Conservation (phyloP, 345 rosid species). For the Pistacia vera region DNA sequence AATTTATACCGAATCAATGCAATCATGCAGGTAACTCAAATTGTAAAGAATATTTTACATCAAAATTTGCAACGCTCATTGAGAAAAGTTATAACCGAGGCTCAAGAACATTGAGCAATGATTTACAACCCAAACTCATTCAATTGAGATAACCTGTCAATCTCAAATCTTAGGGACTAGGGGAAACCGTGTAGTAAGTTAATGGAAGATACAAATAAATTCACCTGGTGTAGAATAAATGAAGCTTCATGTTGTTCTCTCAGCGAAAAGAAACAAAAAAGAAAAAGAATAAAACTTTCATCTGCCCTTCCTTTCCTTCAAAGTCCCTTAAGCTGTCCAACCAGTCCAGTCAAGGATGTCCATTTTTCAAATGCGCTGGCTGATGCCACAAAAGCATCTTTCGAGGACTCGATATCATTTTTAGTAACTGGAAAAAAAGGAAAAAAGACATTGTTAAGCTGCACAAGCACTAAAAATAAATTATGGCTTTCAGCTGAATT, state of each 20-base stretch:
- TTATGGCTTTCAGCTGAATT: not conserved
- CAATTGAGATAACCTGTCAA: not conserved
- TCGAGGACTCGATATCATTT: slow-evolving; percentile 80
- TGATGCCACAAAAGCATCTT: slow-evolving; percentile 69
- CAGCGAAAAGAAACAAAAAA: not conserved
- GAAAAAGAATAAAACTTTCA: not conserved
- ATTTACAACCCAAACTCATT: slow-evolving; percentile 11
- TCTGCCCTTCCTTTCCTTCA: slow-evolving; percentile 23
- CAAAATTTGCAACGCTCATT: not conserved
- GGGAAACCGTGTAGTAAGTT: not conserved
- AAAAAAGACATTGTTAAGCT: slow-evolving; percentile 6
- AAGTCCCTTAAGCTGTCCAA: slow-evolving; percentile 69
- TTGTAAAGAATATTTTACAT: not conserved
- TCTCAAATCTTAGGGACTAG: slow-evolving; percentile 7
- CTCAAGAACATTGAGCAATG: slow-evolving; percentile 22
- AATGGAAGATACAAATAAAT: slow-evolving; percentile 1
- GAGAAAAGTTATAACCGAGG: slow-evolving; percentile 14
- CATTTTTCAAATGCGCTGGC: slow-evolving; percentile 87
- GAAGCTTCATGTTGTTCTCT: slow-evolving; percentile 4
- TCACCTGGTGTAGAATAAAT: not conserved
- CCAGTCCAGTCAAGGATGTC: slow-evolving; percentile 70
- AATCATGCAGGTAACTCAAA: not conserved
- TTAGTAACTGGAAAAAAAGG: slow-evolving; percentile 48
- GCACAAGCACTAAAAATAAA: not conserved
- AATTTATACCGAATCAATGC: not conserved